Base-by-base conservation (phyloP, 805 yeast genomes). In the Grigorovia transvaalensis region DNA sequence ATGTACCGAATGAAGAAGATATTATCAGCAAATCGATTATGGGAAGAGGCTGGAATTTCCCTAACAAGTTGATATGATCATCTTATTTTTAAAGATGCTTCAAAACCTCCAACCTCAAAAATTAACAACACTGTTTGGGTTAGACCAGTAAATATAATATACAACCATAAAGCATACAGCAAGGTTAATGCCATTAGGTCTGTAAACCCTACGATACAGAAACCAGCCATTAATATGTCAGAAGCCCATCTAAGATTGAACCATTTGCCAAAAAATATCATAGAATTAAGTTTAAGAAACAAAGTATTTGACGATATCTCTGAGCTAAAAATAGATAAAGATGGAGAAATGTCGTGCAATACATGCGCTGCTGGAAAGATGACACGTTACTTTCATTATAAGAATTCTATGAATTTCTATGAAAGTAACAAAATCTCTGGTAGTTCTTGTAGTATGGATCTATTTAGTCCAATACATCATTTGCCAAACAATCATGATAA, bases 391-490 rank as follows among this genome's bases (percentile, higher is more conserved):
- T 49, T 49, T 33, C 55, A 52, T 41, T 52, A 48, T 23, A 48
- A 44, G 13, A 19, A 27, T 1, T 50, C 53, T 5, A 50, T 50
- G 53, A 52, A 52, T 33, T 44, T 48, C 9, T 48, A 52, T n/a
- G 40, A 42, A 19, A 2, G 2, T 18, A 17, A 20, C 9, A 44
- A 23, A 18, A 7, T 12, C 46, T 50, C 53, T 13, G 50, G 53
- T 2, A 9, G 41, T 1, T 51, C 56, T 3, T 53, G 56, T 52
- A 46, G 52, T 40, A 9, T 50, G 5, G 53, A 48, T 40, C 4
- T 50, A 2, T 44, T 46, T 42, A 54, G 56, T 2, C 54, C 54
- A 40, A 44, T 53, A 9, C 13, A n/a, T 7, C 41, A 43, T 27
- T 13, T 40, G 2, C n/a, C 17, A 7, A 41, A 18, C 15, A 27